phyloP scores from a whole-genome alignment of 331 rosid species.

The Cucumis variabilis region DNA sequence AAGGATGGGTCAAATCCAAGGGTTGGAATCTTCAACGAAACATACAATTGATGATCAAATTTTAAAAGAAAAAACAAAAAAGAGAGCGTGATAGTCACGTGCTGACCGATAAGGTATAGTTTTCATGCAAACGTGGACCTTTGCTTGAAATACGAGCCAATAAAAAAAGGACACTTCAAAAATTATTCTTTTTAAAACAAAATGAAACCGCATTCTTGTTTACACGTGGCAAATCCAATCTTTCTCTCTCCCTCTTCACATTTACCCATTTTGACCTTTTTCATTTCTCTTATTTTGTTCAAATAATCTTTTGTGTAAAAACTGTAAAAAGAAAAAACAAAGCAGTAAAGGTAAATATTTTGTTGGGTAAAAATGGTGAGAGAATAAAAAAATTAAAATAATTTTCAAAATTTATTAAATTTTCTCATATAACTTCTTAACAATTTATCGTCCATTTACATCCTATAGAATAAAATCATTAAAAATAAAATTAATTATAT shows the following conservation, averaged over 20 bases:
- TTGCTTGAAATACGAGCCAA: constrained; percentile 15
- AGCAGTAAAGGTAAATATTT: too few species aligned
- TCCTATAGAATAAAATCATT: too few species aligned
- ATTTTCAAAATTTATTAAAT: too few species aligned
- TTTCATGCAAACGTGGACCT: constrained; percentile 17
- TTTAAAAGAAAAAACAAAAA: background rate
- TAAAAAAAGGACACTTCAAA: background rate
- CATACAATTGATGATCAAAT: background rate
- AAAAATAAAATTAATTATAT: too few species aligned
- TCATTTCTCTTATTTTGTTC: too few species aligned
- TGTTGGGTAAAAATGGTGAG: too few species aligned
- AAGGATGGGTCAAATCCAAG: background rate
- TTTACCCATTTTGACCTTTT: background rate
- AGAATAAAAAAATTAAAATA: too few species aligned
- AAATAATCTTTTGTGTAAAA: too few species aligned
- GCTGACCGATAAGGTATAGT: background rate
- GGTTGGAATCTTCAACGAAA: background rate
- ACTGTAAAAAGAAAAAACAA: too few species aligned
- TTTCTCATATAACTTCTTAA: too few species aligned
- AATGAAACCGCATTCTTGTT: background rate
- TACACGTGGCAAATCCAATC: background rate
- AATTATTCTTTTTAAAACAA: background rate
- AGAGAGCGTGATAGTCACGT: background rate
- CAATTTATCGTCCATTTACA: too few species aligned
- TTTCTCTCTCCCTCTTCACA: background rate